Percentiles rank a stretch among this genome's conserved stretches.
Conservation (phyloP, 2,329 filamentous ascomycete species). For the Diplodia sapinea region DNA sequence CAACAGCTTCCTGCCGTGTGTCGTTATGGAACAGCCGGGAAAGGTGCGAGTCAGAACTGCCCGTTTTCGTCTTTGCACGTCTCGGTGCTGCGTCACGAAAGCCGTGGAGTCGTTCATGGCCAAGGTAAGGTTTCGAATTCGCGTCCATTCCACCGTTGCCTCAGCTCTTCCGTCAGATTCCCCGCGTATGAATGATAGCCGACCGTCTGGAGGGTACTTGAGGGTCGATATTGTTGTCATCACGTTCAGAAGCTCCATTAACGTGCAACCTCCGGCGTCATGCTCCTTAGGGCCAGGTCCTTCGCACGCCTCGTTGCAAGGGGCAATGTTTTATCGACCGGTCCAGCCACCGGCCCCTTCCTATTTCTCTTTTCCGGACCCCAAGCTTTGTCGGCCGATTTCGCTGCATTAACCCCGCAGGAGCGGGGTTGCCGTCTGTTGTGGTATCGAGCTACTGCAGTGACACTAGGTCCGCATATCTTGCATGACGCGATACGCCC, state of each 20-base stretch:
- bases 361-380: neutral
- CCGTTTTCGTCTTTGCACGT: neutral
- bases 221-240: neutral
- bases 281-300: neutral
- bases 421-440: constrained; percentile 2
- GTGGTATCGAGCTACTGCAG: constrained; percentile 7
- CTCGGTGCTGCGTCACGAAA: neutral
- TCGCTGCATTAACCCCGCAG: neutral
- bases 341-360: neutral
- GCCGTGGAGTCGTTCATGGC: neutral
- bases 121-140: neutral
- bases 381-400: constrained; percentile 5
- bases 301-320: neutral
- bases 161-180: constrained; percentile 12
- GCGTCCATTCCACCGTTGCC: neutral
- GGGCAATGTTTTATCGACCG: constrained; percentile 2
- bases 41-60: neutral
- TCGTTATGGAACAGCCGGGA: constrained; percentile 2
- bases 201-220: too few species aligned
- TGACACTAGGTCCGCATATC: constrained; percentile 11
- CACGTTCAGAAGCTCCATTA: neutral
- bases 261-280: constrained; percentile 4
- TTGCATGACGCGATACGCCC: constrained; percentile 23
- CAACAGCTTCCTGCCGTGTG: neutral
- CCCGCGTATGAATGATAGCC: neutral